Percentiles rank a stretch among this genome's conserved stretches.
Evolutionary conservation across 345 rosid genomes (phyloP).

Genomic region (Gossypium bickii): DNA sequence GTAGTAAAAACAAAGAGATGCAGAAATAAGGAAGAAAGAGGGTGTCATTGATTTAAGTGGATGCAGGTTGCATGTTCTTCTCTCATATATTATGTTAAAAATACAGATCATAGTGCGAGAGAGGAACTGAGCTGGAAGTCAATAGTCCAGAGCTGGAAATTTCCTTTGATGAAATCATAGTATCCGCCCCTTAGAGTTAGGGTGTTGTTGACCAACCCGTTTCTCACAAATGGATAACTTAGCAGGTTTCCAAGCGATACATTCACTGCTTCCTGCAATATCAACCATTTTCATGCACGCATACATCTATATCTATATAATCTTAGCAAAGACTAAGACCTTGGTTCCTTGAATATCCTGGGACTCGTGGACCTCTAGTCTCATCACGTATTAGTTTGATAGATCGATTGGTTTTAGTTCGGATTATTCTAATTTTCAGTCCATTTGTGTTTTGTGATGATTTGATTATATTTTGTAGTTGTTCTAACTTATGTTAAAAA

Average conservation of each 20-base stretch:
- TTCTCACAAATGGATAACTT: constrained; percentile 90
- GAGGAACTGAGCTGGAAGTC: constrained; percentile 60
- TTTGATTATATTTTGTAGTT: no score
- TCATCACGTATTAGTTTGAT: no score
- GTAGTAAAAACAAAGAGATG: constrained; percentile 9
- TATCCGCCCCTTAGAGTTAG: constrained; percentile 79
- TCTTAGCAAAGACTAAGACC: no score
- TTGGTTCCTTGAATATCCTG: no score
- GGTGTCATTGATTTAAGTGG: constrained; percentile 2
- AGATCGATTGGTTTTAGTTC: no score
- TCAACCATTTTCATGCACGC: not conserved
- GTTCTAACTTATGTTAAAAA: no score
- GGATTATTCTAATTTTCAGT: no score
- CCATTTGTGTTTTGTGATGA: no score
- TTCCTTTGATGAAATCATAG: constrained; percentile 76
- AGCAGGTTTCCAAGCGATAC: constrained; percentile 80
- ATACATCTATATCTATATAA: no score
- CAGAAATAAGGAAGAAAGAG: constrained; percentile 13
- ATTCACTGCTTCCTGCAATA: constrained; percentile 86
- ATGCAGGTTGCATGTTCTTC: not conserved
- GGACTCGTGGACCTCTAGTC: no score
- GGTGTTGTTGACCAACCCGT: constrained; percentile 76
- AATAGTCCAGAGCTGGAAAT: constrained; percentile 94
- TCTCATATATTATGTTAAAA: constrained; percentile 16
- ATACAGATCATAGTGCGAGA: constrained; percentile 65